Base-by-base conservation (phyloP, 2,329 filamentous ascomycete species). In the Diaporthe caulivora region DNA sequence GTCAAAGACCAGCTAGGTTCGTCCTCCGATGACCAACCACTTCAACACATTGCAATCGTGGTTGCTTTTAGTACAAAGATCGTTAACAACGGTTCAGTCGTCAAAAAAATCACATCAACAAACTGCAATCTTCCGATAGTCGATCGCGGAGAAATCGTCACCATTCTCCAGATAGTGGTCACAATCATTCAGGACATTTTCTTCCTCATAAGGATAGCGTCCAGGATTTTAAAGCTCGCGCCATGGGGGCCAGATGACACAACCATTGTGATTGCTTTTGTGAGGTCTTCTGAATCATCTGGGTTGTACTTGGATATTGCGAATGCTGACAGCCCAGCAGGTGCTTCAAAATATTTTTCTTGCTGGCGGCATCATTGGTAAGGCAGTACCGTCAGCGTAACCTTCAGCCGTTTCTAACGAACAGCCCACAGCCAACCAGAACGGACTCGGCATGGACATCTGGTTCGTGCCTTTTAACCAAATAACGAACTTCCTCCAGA, bases 201-300 rank as follows among this genome's bases (percentile, higher is more conserved):
- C 21, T 72, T 72, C 21, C 24, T 72, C 34, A 21, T 40, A 29
- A 65, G 70, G 13, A 65, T 72, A 34, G 4, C 17, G 26, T 51
- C 44, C 3, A 54, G 37, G 13, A 40, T 67, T 17, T 13, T 55
- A 17, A 51, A 65, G 29, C 29, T 65, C 17, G 37, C 70, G 18
- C 44, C 70, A 29, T 72, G 70, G 70, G 70, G 58, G n/a, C 34
- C 34, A 8, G 70, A 72, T n/a, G 70, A 72, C 44, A 55, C 49
- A 15, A 42, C 70, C 6, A 72, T 72, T 2, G 58, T 57, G 7
- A 65, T 72, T 21, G 58, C 70, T 9, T 72, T 29, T 29, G 70
- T 72, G 15, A 65, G 70, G 13, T 13, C 1, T 6, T 17, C 26
- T 26, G 3, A 18, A 2, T 13, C 15, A 24, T 5, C 17, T 31